Evolutionary conservation across 1,284 basidiomycete species (phyloP).

Genomic region (Singerocomus inundabilis): DNA sequence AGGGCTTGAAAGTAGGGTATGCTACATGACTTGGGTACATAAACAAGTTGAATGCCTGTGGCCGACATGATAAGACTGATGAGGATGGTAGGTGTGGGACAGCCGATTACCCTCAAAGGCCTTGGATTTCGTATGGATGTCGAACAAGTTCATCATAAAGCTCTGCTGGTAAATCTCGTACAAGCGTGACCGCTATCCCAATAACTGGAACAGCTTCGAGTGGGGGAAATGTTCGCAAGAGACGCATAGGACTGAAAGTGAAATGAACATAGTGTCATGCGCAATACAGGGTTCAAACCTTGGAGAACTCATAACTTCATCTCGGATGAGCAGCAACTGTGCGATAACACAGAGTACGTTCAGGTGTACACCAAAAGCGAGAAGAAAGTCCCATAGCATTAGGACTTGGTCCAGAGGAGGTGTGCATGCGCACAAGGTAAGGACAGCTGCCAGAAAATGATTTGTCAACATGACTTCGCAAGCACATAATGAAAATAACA

Average conservation of each 20-base stretch:
- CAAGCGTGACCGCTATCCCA: constrained; percentile 89
- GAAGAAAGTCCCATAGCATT: constrained; percentile 94
- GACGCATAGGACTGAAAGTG: constrained; percentile 82
- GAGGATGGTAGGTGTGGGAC: neutral
- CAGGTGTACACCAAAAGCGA: constrained; percentile 94
- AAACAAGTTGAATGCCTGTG: constrained; percentile 9
- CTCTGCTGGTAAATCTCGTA: constrained; percentile 86
- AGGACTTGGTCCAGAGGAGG: constrained; percentile 94
- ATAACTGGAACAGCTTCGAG: constrained; percentile 86
- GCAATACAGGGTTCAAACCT: constrained; percentile 52
- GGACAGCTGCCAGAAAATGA: constrained; percentile 60
- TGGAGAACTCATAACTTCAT: constrained; percentile 81
- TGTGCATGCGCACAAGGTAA: constrained; percentile 95
- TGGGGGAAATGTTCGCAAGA: constrained; percentile 92
- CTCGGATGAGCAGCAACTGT: constrained; percentile 86
- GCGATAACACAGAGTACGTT: constrained; percentile 97
- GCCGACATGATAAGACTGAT: constrained; percentile 6
- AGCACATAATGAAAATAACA: constrained; percentile 31
- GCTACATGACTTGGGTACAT: constrained; percentile 27
- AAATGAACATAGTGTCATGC: constrained; percentile 10
- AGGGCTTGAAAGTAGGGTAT: constrained; percentile 9
- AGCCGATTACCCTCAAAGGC: constrained; percentile 18
- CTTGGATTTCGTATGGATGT: constrained; percentile 76
- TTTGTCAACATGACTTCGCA: constrained; percentile 3
- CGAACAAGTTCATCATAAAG: constrained; percentile 87